Evolutionary conservation across 1,284 basidiomycete genomes (phyloP).

Genomic region (Irpex lacteus): DNA sequence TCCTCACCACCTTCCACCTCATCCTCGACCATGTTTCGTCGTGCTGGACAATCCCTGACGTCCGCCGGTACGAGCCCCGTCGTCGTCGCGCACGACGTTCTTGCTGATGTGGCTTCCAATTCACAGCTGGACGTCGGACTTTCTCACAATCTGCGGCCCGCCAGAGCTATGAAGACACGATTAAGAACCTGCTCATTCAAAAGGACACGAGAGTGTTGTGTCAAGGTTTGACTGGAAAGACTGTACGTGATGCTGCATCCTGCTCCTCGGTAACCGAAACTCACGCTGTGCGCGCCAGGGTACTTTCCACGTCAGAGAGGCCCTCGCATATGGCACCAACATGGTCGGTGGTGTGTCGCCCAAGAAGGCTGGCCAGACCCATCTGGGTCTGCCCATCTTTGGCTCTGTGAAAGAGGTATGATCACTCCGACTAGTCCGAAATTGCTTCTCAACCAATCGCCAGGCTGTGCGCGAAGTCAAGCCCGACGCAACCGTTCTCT

Average conservation of each 20-base stretch:
- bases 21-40: slow-evolving; percentile 49
- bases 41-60: slow-evolving; percentile 54
- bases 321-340: slow-evolving; percentile 92
- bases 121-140: slow-evolving; percentile 63
- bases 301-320: slow-evolving; percentile 96
- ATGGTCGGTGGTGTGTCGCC: slow-evolving; percentile 99
- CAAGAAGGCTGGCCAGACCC: slow-evolving; percentile 95
- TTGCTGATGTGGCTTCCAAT: slow-evolving; percentile 14
- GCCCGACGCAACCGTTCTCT: slow-evolving; percentile 93
- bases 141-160: slow-evolving; percentile 77
- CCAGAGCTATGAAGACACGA: slow-evolving; percentile 84
- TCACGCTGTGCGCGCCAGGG: slow-evolving; percentile 51
- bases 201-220: slow-evolving; percentile 95
- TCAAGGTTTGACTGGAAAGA: slow-evolving; percentile 97
- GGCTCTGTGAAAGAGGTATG: slow-evolving; percentile 88
- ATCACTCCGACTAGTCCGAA: background rate
- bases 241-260: slow-evolving; percentile 49
- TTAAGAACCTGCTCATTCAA: slow-evolving; percentile 89
- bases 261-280: background rate
- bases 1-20: slow-evolving; percentile 10
- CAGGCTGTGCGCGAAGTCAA: slow-evolving; percentile 82
- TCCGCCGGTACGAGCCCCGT: slow-evolving; percentile 42
- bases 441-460: slow-evolving; percentile 1
- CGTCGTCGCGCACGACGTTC: background rate
- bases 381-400: slow-evolving; percentile 95